phyloP scores from a whole-genome alignment of 805 yeast species.

The Cyberlindnera euphorbiae region DNA sequence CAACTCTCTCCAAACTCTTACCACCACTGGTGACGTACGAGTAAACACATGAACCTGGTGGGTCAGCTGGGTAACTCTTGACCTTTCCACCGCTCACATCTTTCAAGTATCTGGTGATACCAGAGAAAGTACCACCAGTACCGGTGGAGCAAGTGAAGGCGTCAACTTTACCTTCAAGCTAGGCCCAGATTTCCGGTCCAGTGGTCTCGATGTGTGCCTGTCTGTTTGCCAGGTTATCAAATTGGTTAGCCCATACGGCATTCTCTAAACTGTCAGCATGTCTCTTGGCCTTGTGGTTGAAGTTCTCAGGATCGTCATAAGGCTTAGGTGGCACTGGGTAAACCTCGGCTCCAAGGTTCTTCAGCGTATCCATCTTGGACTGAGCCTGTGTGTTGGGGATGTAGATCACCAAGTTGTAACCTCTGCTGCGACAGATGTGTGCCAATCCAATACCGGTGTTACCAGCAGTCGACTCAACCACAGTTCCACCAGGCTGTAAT shows the following conservation, averaged over 20 bases:
- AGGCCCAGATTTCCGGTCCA: slow-evolving; percentile 91
- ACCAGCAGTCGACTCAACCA: slow-evolving; percentile 93
- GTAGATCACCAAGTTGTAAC: slow-evolving; percentile 80
- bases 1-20: slow-evolving; percentile 60
- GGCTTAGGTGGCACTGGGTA: slow-evolving; percentile 88
- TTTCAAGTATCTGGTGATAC: slow-evolving; percentile 74
- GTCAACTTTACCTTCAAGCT: slow-evolving; percentile 69
- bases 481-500: slow-evolving; percentile 73
- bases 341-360: slow-evolving; percentile 79
- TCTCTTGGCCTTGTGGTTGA: slow-evolving; percentile 80
- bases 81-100: slow-evolving; percentile 57
- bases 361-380: slow-evolving; percentile 68
- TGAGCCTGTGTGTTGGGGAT: slow-evolving; percentile 91
- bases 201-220: slow-evolving; percentile 86
- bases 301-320: slow-evolving; percentile 74
- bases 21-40: slow-evolving; percentile 72
- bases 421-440: slow-evolving; percentile 72
- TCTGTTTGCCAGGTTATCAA: slow-evolving; percentile 83
- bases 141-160: slow-evolving; percentile 91
- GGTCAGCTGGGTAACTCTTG: slow-evolving; percentile 77
- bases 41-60: slow-evolving; percentile 87
- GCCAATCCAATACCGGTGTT: slow-evolving; percentile 95
- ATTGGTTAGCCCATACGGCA: slow-evolving; percentile 92
- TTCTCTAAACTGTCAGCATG: slow-evolving; percentile 73
- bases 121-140: slow-evolving; percentile 91